Evolutionary conservation across 2,329 filamentous ascomycete genomes (phyloP), one percentile per base, ranked within the genome.

Genomic region (Pseudogymnoascus sp.): DNA sequence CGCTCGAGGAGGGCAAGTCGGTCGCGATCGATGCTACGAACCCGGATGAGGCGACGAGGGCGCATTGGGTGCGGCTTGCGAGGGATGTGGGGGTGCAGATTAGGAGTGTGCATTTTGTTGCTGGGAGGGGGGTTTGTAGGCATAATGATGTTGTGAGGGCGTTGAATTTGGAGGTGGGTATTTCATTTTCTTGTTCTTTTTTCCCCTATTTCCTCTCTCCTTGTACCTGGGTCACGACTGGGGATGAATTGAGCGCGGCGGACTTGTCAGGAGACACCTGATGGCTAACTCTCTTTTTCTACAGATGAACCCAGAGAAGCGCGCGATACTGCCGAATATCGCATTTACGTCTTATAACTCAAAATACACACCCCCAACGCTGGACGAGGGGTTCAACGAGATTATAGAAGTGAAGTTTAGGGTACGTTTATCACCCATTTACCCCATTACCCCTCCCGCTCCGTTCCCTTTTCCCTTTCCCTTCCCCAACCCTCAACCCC

Each of bases 11-110:
- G 24, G 86, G 87, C 1, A 80, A 80, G 21, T 89, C 90, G 2
- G 85, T 96, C 3, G 91, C 82, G 26, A 82, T 97, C 64, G 95
- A 99, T 75, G 97, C 96, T 74, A 97, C 95, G n/a, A 99, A 99
- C 73, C 85, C 93, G 31, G 89, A 96, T 76, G 74, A 80, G 10
- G 88, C 90, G 61, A 91, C 88, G 24, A 83, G 95, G 67, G 81
- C 82, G n/a, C 77, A 89, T 65, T 97, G 93, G 93, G 76, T 91
- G 33, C 78, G 84, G 26, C 76, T 97, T 31, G 92, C 92, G 16
- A 82, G 81, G 67, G 87, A 88, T 70, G 77, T 85, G 70, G 79
- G 83, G 3, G 80, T 96, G 1, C 88, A 90, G 1, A 89, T 96
- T 69, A 88, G 93, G 56, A 96, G 93, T 72, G 50, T 50, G 33